Conservation (phyloP, 192 early-diverging fungal species). For the Coemansia sp. region DNA sequence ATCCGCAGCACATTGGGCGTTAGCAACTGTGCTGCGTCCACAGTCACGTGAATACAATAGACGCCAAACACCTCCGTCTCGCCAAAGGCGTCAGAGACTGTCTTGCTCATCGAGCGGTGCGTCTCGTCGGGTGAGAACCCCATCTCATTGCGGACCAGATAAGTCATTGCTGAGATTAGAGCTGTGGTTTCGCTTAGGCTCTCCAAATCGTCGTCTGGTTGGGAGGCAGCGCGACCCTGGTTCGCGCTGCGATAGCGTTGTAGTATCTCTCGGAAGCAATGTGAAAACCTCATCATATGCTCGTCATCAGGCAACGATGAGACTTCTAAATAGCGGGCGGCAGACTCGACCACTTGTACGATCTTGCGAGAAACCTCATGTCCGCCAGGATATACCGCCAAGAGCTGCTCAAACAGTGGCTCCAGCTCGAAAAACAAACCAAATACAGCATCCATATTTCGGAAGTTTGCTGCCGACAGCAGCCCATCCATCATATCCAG, state of each 20-base stretch:
- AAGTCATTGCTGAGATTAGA: slow-evolving; percentile 34
- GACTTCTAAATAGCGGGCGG: slow-evolving; percentile 36
- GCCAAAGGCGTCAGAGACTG: slow-evolving; percentile 42
- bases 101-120: slow-evolving; percentile 12
- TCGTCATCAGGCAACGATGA: slow-evolving; percentile 42
- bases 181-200: slow-evolving; percentile 24
- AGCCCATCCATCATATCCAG: slow-evolving; percentile 55
- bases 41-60: slow-evolving; percentile 43
- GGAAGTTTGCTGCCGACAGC: slow-evolving; percentile 40
- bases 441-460: slow-evolving; percentile 46
- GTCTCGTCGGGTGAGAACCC: slow-evolving; percentile 44
- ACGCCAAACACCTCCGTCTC: slow-evolving; percentile 49
- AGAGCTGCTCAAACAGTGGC: slow-evolving; percentile 31
- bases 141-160: slow-evolving; percentile 49
- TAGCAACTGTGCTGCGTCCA: slow-evolving; percentile 21
- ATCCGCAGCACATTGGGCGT: slow-evolving; percentile 42
- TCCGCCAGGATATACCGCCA: slow-evolving; percentile 25
- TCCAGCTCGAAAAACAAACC: slow-evolving; percentile 44
- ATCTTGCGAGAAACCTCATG: slow-evolving; percentile 29
- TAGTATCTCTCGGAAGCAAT: slow-evolving; percentile 26
- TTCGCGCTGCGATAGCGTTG: slow-evolving; percentile 24
- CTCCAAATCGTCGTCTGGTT: slow-evolving; percentile 22
- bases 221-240: background rate
- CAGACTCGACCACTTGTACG: slow-evolving; percentile 43
- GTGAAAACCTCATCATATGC: slow-evolving; percentile 37